Percentiles rank a stretch among this genome's conserved stretches.
Evolutionary conservation across 2,329 filamentous ascomycete species (phyloP).

Genomic region (Acrocalymma vagum): DNA sequence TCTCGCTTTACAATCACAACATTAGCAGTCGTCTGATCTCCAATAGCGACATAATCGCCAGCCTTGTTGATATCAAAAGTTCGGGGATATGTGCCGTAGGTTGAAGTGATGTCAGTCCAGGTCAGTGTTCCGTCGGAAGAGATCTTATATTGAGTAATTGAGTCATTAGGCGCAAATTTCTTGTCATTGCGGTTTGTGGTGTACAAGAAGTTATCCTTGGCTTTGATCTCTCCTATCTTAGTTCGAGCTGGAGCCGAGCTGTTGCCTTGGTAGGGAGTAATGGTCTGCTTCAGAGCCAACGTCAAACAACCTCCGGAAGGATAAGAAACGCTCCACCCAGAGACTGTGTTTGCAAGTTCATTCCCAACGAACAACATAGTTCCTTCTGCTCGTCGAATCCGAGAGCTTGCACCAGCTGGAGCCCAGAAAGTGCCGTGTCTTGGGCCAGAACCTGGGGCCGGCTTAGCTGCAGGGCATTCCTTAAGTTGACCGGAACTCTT

Average conservation of each 20-base stretch:
- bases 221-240: constrained; percentile 44
- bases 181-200: constrained; percentile 47
- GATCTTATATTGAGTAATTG: constrained; percentile 44
- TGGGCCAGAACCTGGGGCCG: constrained; percentile 60
- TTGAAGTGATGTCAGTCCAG: constrained; percentile 38
- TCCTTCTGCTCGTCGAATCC: constrained; percentile 24
- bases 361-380: constrained; percentile 43
- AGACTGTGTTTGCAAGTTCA: constrained; percentile 43
- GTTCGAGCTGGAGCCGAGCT: constrained; percentile 32
- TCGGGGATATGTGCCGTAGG: constrained; percentile 43
- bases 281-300: constrained; percentile 37
- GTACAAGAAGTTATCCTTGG: constrained; percentile 44
- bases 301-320: constrained; percentile 39
- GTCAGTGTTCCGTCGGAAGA: constrained; percentile 32
- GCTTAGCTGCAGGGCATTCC: constrained; percentile 53
- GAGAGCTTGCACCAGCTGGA: constrained; percentile 24
- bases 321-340: constrained; percentile 40
- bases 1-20: constrained; percentile 43
- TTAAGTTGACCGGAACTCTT: constrained; percentile 55
- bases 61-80: constrained; percentile 46
- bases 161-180: constrained; percentile 43
- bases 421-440: constrained; percentile 63
- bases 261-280: constrained; percentile 43
- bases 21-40: constrained; percentile 41
- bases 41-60: constrained; percentile 40